phyloP scores from a whole-genome alignment of 2,329 filamentous ascomycete species.

The Aspergillus novoparasiticus region DNA sequence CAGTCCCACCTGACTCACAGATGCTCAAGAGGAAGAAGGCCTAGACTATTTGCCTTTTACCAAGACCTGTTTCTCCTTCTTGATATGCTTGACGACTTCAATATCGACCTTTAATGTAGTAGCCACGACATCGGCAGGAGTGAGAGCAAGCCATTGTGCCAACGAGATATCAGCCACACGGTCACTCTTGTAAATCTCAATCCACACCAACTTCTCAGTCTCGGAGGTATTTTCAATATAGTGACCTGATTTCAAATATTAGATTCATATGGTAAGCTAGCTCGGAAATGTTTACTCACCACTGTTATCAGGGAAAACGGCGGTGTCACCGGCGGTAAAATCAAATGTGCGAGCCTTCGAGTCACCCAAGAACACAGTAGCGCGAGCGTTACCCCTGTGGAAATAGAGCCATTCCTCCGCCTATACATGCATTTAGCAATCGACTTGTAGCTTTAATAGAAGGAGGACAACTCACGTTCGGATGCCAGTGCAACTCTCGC shows the following conservation, averaged over 20 bases:
- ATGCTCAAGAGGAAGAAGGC: neutral
- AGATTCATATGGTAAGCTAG: neutral
- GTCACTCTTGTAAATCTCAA: slow-evolving; percentile 71
- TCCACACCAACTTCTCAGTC: slow-evolving; percentile 63
- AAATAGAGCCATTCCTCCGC: slow-evolving; percentile 74
- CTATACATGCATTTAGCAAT: slow-evolving; percentile 33
- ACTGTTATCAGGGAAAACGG: slow-evolving; percentile 61
- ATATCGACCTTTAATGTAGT: slow-evolving; percentile 14
- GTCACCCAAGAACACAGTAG: slow-evolving; percentile 66
- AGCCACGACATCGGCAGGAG: slow-evolving; percentile 45
- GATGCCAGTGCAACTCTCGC: slow-evolving; percentile 71
- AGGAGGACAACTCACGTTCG: slow-evolving; percentile 54
- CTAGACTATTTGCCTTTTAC: neutral
- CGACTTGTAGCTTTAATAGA: neutral
- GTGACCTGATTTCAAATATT: slow-evolving; percentile 52
- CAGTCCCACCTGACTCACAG: neutral
- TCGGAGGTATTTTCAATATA: slow-evolving; percentile 71
- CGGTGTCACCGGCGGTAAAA: slow-evolving; percentile 68
- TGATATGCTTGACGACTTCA: slow-evolving; percentile 14
- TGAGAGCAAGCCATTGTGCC: slow-evolving; percentile 70
- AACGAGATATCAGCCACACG: slow-evolving; percentile 67
- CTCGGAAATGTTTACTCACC: neutral
- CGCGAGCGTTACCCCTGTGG: slow-evolving; percentile 62
- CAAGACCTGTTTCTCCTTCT: slow-evolving; percentile 14
- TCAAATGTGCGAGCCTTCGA: slow-evolving; percentile 67